phyloP scores from a whole-genome alignment of 192 early-diverging fungal species.

The Umbelopsis sp. region DNA sequence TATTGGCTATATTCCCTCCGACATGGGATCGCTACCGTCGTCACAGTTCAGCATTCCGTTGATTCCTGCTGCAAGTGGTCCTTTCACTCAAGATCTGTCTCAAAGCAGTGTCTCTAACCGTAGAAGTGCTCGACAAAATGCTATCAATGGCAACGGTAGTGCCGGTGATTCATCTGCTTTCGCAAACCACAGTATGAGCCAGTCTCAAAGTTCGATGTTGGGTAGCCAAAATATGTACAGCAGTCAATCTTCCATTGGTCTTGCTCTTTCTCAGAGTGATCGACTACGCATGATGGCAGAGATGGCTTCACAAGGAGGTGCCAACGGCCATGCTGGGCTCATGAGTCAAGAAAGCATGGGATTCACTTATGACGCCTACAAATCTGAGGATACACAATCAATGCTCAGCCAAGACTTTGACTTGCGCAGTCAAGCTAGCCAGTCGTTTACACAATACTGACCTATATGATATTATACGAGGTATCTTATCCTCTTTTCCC shows the following conservation, averaged over 20 bases:
- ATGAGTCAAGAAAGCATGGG: conserved; percentile 60
- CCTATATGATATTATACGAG: background rate
- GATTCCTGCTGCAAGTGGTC: conserved; percentile 57
- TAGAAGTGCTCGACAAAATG: conserved; percentile 43
- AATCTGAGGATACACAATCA: conserved; percentile 58
- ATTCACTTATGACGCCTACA: conserved; percentile 56
- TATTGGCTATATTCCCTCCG: conserved; percentile 53
- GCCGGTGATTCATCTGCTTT: conserved; percentile 31
- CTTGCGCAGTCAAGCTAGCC: conserved; percentile 53
- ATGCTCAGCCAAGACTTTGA: conserved; percentile 62
- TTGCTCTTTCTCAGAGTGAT: conserved; percentile 61
- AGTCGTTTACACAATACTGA: conserved; percentile 60
- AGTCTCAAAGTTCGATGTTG: conserved; percentile 30
- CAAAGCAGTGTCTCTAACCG: conserved; percentile 54
- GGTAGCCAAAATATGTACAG: conserved; percentile 61
- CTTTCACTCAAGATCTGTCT: conserved; percentile 65
- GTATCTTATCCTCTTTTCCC: too few relatives aligned
- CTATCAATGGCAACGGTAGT: conserved; percentile 29
- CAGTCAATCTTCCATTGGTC: conserved; percentile 56
- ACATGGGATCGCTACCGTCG: conserved; percentile 45
- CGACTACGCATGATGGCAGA: conserved; percentile 52
- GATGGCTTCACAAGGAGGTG: conserved; percentile 33
- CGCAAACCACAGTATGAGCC: conserved; percentile 35
- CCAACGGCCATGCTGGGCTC: conserved; percentile 35
- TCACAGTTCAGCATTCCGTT: conserved; percentile 54